Evolutionary conservation across 2,329 filamentous ascomycete species (phyloP).

Genomic region (Alternaria longipes): DNA sequence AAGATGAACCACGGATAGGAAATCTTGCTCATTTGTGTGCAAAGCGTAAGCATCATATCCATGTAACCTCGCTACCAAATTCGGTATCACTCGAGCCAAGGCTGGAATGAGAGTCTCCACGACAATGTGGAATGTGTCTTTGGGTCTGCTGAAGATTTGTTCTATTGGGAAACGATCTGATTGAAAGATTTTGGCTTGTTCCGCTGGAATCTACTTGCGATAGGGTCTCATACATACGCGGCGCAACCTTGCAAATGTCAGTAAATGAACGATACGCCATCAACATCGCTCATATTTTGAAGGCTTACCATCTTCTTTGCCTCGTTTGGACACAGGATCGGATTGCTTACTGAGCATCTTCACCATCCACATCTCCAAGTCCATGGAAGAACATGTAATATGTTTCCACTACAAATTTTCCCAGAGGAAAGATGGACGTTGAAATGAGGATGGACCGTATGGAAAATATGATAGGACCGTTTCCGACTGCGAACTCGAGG

Average conservation of each 20-base stretch:
- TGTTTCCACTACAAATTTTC: not conserved
- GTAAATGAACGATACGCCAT: too few species aligned
- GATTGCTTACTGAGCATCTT: too few species aligned
- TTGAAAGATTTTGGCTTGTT: fast-evolving
- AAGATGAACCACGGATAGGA: not conserved
- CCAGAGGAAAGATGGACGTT: fast-evolving
- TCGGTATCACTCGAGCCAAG: fast-evolving
- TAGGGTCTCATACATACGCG: not conserved
- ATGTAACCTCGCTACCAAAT: not conserved
- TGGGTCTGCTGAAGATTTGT: fast-evolving
- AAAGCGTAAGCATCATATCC: not conserved
- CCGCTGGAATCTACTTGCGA: too few species aligned
- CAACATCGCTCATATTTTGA: too few species aligned
- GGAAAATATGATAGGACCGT: not conserved
- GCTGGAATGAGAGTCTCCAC: fast-evolving
- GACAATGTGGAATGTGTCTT: too few species aligned
- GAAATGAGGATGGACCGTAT: fast-evolving
- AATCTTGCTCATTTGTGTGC: fast-evolving
- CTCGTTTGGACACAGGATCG: too few species aligned
- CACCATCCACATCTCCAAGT: too few species aligned
- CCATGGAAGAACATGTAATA: not conserved
- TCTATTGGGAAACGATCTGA: fast-evolving
- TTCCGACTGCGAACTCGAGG: not conserved
- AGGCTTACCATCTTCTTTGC: too few species aligned
- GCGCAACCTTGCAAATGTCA: fast-evolving